Conservation (phyloP, 2,329 filamentous ascomycete genomes). For the Diplodia scrobiculata region DNA sequence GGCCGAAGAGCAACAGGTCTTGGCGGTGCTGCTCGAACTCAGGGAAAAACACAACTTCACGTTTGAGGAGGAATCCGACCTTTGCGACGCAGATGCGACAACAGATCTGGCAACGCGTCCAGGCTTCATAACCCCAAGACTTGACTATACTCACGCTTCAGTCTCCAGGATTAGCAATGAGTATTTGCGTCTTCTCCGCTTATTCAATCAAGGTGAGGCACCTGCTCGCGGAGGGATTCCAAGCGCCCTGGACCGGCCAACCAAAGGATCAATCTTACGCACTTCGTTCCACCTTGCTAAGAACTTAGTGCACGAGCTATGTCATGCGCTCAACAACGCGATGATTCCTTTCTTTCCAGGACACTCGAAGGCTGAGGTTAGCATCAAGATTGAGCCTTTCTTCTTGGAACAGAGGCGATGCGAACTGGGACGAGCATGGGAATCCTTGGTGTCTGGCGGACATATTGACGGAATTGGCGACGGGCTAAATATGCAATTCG, state of each 20-base stretch:
- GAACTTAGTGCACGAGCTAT: constrained; percentile 29
- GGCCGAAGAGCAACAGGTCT: not conserved
- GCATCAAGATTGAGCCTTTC: constrained; percentile 28
- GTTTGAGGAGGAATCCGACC: not conserved
- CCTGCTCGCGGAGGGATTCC: not conserved
- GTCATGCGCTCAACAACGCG: constrained; percentile 27
- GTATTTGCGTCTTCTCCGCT: constrained; percentile 6
- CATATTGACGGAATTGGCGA: constrained; percentile 25
- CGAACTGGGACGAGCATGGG: constrained; percentile 28
- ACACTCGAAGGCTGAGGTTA: not conserved
- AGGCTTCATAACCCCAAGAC: not conserved
- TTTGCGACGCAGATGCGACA: constrained; percentile 21
- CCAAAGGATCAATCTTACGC: constrained; percentile 10
- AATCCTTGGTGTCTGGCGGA: constrained; percentile 23
- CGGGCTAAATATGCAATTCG: constrained; percentile 22
- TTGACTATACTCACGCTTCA: not conserved
- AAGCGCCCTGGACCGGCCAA: constrained; percentile 2
- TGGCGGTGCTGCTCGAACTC: not conserved
- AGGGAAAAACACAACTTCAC: not conserved
- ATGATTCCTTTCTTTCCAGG: not conserved
- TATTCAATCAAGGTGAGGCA: not conserved
- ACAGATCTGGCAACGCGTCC: not conserved
- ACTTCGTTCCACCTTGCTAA: constrained; percentile 29
- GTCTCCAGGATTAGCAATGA: constrained; percentile 14
- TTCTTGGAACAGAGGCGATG: constrained; percentile 27